Evolutionary conservation across 208 protist species (phyloP), one percentile per base, ranked within the genome.

Genomic region (Giardia duodenalis): DNA sequence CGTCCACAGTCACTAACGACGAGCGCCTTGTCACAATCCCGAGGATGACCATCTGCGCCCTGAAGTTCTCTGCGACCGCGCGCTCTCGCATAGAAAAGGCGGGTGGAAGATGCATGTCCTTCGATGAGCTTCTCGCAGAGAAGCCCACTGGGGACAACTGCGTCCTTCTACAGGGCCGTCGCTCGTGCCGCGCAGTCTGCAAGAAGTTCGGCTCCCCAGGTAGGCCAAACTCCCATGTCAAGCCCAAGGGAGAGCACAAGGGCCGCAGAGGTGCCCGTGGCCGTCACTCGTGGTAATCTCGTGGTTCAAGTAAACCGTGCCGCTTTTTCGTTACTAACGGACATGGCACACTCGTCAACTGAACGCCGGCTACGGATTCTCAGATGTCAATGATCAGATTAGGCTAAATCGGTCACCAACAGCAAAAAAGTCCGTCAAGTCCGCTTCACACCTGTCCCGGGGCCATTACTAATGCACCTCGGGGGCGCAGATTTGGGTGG

Each of bases 1-100:
- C 99, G 90, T 98, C 97, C 93, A 98, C 98, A 45, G 97, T 99
- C 76, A 98, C 98, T 92, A 97, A 99, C 94, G 99, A 99, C 94
- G 96, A 97, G 44, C 97, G 99, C 95, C 95, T 99, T 92, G 93
- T 97, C 92, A 97, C 95, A 87, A 30, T 96, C 67, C 95, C 95
- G 44, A 95, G 94, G 90, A 88, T 97, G 10, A 95, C 92, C 44
- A 96, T 99, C 88, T 98, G 97, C 95, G 98, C 98, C 57, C 98
- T 99, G 67, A 96, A 96, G 94, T 98, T 99, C 96, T 98, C 98
- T 92, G 97, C 98, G 94, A 96, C 95, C 93, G 99, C 98, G 90
- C 97, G 98, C 95, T 96, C 97, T 87, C 97, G 98, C 95, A 99
- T 99, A 95, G 94, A 97, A 67, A 97, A 97, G 67, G 97, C 98